Evolutionary conservation across 108 stramenopile species (phyloP).

Genomic region (Nitzschia sp.): DNA sequence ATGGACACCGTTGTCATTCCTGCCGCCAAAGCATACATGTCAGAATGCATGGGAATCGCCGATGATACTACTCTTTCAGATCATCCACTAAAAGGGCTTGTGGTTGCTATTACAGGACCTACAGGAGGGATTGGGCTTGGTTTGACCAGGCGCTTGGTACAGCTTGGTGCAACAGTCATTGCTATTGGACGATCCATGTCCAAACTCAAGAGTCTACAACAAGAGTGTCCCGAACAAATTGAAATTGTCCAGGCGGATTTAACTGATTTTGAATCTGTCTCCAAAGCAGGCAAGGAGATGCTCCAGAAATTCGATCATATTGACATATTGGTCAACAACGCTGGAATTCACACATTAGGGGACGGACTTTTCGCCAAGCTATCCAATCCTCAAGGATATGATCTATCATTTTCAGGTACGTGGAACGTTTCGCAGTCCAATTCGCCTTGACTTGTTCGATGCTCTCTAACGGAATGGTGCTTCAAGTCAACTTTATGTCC

Average conservation of each 20-base stretch:
- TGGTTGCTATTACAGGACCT: constrained; percentile 46
- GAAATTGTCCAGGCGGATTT: constrained; percentile 42
- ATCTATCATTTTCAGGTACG: constrained; percentile 30
- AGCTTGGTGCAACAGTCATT: constrained; percentile 50
- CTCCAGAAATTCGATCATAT: constrained; percentile 31
- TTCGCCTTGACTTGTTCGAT: background rate
- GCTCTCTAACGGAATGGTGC: background rate
- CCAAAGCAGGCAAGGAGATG: constrained; percentile 45
- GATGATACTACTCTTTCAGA: background rate
- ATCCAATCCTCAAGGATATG: constrained; percentile 35
- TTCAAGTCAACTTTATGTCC: constrained; percentile 55
- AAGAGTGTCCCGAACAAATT: constrained; percentile 12
- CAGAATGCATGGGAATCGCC: background rate
- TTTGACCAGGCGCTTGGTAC: constrained; percentile 19
- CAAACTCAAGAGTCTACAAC: constrained; percentile 32
- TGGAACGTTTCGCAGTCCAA: no score
- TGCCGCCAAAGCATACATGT: background rate
- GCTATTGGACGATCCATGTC: constrained; percentile 42
- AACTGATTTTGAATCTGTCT: constrained; percentile 47
- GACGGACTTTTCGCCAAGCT: background rate
- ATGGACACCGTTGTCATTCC: constrained; percentile 20
- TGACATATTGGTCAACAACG: constrained; percentile 60
- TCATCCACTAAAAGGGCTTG: constrained; percentile 33
- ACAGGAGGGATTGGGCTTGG: constrained; percentile 53
- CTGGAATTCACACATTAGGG: constrained; percentile 42